These are phyloP conservation scores for Bauhinia variegata DNA, from an alignment of 306 rosid species.

Conservation along the genomic window DNA sequence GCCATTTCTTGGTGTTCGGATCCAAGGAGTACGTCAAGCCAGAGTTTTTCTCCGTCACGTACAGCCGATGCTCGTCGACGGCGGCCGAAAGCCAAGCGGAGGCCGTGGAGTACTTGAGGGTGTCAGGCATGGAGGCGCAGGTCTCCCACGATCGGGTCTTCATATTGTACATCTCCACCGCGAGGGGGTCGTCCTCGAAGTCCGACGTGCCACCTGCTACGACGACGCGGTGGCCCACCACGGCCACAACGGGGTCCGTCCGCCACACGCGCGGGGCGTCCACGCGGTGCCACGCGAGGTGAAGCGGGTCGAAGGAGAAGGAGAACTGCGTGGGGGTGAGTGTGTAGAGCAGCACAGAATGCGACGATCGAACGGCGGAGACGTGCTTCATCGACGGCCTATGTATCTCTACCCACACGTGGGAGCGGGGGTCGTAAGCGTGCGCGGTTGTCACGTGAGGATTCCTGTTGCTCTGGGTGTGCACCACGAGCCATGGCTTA, in stretches of 20 bases:
- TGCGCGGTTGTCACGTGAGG: constrained; percentile 49
- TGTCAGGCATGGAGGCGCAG: constrained; percentile 57
- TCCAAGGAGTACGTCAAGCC: constrained; percentile 57
- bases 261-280: constrained; percentile 59
- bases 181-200: constrained; percentile 62
- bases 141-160: constrained; percentile 43
- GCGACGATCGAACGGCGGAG: constrained; percentile 63
- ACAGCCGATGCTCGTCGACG: constrained; percentile 42
- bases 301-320: constrained; percentile 65
- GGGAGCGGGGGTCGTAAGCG: constrained; percentile 80
- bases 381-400: constrained; percentile 31
- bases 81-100: constrained; percentile 66
- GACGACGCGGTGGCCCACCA: constrained; percentile 42
- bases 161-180: constrained; percentile 61
- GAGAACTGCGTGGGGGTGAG: constrained; percentile 53
- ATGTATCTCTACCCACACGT: constrained; percentile 54
- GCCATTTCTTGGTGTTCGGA: constrained; percentile 48
- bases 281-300: constrained; percentile 53
- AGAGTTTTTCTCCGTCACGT: constrained; percentile 56
- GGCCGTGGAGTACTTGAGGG: constrained; percentile 49
- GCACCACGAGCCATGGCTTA: constrained; percentile 78
- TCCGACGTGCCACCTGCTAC: constrained; percentile 66
- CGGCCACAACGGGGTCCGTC: constrained; percentile 61
- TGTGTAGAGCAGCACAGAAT: constrained; percentile 63
- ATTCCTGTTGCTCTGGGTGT: constrained; percentile 42